phyloP scores from a whole-genome alignment of 805 yeast species.

The Candida tallmaniae region DNA sequence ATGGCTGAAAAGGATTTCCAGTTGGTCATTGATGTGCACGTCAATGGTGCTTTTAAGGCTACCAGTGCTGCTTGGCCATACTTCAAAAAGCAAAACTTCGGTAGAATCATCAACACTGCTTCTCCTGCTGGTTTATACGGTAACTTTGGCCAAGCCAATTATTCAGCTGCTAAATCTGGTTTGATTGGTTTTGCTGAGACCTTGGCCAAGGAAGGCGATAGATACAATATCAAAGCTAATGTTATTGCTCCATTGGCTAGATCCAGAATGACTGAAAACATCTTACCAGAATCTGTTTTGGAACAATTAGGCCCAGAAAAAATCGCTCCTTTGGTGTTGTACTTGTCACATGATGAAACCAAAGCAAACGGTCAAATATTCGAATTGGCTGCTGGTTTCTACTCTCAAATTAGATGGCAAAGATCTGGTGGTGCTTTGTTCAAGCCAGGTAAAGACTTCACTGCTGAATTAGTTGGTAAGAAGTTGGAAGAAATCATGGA shows the following conservation, averaged over 20 bases:
- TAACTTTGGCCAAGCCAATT: constrained; percentile 94
- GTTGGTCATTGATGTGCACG: constrained; percentile 79
- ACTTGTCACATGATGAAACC: constrained; percentile 60
- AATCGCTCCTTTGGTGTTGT: constrained; percentile 87
- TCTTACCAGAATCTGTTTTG: constrained; percentile 81
- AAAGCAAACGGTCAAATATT: constrained; percentile 69
- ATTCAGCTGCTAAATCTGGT: constrained; percentile 89
- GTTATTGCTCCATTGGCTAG: constrained; percentile 93
- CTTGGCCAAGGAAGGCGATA: constrained; percentile 88
- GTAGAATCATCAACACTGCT: constrained; percentile 88
- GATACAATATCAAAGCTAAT: constrained; percentile 77
- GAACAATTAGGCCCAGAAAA: constrained; percentile 80
- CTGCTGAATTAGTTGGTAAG: constrained; percentile 79
- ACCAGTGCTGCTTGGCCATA: constrained; percentile 92
- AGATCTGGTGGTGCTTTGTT: constrained; percentile 82
- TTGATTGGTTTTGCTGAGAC: constrained; percentile 91
- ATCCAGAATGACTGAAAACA: constrained; percentile 91
- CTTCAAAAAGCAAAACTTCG: constrained; percentile 77
- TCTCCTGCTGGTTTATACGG: constrained; percentile 98
- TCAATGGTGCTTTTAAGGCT: constrained; percentile 82
- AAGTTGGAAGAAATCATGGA: constrained; percentile 60
- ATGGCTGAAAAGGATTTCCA: constrained; percentile 79
- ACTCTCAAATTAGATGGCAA: constrained; percentile 92
- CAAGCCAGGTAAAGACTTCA: constrained; percentile 70
- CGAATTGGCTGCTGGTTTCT: constrained; percentile 94